Evolutionary conservation across 2,329 filamentous ascomycete genomes (phyloP), one percentile per base, ranked within the genome.

Genomic region (Ophiocordyceps unilateralis): DNA sequence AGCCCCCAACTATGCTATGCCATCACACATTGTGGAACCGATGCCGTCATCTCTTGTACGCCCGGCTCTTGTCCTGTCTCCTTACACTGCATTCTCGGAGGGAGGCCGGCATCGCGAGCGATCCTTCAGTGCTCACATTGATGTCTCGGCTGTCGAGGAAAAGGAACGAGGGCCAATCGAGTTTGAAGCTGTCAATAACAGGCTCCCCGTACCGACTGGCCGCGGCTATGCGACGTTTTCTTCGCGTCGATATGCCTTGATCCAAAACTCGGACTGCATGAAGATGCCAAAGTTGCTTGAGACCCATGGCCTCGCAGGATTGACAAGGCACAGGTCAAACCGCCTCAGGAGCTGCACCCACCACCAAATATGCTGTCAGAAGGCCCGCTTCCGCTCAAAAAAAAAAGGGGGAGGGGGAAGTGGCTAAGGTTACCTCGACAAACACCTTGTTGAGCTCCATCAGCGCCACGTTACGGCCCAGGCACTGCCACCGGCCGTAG

Each of bases 371-470:
- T 19, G 2, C 7, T 6, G 28, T 41, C 30, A 36, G 40, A 21
- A 9, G 20, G 17, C 3, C 8, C 7, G 17, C 19, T n/a, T n/a
- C n/a, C n/a, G n/a, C n/a, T n/a, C n/a, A n/a, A 4, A 38, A 19
- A 12, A 5, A 12, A 38, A 38, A 22, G 36, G 36, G 3, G 15
- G 14, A 34, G 0, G 15, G 14, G 11, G 0, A 11, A 47, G 15
- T 46, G 37, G 6, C n/a, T n/a, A 43, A 42, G 38, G 54, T 43
- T 40, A 64, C 62, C 57, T 70, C 65, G 19, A 66, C 61, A 26
- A 63, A 54, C 2, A 59, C 41, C 51, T 61, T 60, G 37, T 62
- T 62, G 43, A 65, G 21, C 48, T 66, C 62, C 49, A 67, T 58
- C 9, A 58, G 41, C 1, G 64, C 62, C 21, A 66, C 53, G 0